Base-by-base conservation (phyloP, 2,329 filamentous ascomycete species). In the Arthrobotrys entomopaga region DNA sequence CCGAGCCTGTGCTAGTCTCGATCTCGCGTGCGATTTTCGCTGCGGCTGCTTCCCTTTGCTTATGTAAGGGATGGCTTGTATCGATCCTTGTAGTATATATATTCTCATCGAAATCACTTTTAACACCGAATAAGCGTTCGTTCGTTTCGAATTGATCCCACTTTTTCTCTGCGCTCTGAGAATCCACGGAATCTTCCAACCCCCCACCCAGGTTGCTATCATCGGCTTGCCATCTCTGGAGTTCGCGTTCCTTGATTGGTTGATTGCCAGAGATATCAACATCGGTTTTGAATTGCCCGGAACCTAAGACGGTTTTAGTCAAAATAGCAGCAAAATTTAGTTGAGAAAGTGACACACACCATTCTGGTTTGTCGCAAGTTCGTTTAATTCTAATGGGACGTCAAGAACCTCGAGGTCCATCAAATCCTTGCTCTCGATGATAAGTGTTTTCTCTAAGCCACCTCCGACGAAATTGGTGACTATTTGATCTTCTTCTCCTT, bases 101-200 rank as follows among this genome's bases (percentile, higher is more conserved):
- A 78, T 91, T 93, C 82, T 98, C 95, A 79, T 98, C 89, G 80
- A 98, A 99, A 79, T 93, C 92, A 60, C 91, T 95, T 82, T 88
- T 92, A 43, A 96, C 83, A 40, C 95, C 95, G 80, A 97, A 98
- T 29, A 92, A 87, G 65, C 88, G 86, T 82, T 96, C 91, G 79
- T 98, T 98, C 76, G 87, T 89, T 69, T 91, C 91, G 80, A 99
- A 99, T 81, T 99, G 95, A 81, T 99, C 94, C 95, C 95, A 99
- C 8, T 83, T 84, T 65, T 78, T 77, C 50, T 74, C 70, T 2
- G 63, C 50, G 20, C 63, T 67, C 15, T 70, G 67, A 16, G 72
- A 59, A 16, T 67, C 59, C 29, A 59, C 16, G 1, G 65, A 19
- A 22, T 79, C 78, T 49, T 79, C 78, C 29, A 79, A 72, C n/a